Evolutionary conservation across 257 asterid species (phyloP).

Genomic region (Mitragyna speciosa): DNA sequence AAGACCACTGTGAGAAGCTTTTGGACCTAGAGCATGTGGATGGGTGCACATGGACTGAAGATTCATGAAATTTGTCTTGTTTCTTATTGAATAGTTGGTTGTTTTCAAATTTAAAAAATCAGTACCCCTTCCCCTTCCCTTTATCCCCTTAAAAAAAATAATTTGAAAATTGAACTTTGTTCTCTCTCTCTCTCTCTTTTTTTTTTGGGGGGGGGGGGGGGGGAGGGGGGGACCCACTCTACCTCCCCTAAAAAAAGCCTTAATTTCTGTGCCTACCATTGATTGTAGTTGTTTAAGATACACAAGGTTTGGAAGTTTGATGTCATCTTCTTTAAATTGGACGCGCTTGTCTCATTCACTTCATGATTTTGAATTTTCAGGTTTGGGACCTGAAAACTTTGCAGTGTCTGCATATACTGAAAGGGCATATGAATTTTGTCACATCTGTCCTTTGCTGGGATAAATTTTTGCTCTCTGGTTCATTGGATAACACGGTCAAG

Average conservation of each 20-base stretch:
- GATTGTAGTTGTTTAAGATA: neutral
- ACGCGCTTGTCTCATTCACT: neutral
- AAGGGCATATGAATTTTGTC: constrained; percentile 48
- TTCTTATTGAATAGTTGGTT: no score
- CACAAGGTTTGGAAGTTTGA: neutral
- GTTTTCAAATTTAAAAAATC: neutral
- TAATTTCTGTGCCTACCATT: neutral
- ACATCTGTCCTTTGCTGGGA: constrained; percentile 60
- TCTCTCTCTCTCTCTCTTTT: neutral
- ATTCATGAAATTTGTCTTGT: no score
- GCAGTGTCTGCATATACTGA: constrained; percentile 51
- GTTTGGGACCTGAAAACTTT: constrained; percentile 57
- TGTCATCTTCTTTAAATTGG: neutral
- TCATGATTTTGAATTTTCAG: constrained; percentile 24
- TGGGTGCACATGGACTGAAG: no score
- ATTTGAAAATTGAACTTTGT: neutral
- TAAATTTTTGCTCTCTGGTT: constrained; percentile 47
- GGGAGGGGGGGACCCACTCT: no score
- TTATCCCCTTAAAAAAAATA: neutral
- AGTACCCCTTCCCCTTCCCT: neutral
- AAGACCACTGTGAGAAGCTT: neutral
- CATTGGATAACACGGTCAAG: constrained; percentile 60
- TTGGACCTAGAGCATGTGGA: neutral
- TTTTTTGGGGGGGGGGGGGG: no score
- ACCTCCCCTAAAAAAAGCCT: no score